Evolutionary conservation across 257 asterid genomes (phyloP), one percentile per base, ranked within the genome.

Genomic region (Cinchona pubescens): DNA sequence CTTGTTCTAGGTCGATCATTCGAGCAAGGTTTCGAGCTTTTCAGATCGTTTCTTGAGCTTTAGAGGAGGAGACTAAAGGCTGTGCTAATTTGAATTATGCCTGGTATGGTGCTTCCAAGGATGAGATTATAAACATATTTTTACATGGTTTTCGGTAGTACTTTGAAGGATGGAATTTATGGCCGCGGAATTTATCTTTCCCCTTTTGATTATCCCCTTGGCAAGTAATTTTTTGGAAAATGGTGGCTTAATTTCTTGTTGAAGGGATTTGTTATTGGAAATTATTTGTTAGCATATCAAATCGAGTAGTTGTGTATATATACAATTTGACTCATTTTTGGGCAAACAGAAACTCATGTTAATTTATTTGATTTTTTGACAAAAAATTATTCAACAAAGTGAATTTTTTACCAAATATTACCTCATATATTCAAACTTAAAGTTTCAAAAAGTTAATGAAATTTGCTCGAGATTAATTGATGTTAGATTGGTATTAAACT

Each of bases 81-180:
- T 32, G 63, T 69, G 66, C 60, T 37, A 69, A 60, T 65, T 32
- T 51, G 72, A 79, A 58, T 51, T 38, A 75, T 55, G 84, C 74
- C 58, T 83, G 84, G 84, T 83, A 51, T 79, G 67, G 80, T n/a
- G 73, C 78, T 69, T 73, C 84, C 1, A 79, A 83, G 67, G 78
- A 76, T 21, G 78, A 83, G 49, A 76, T 79, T 35, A 30, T 0
- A 34, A 71, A 67, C n/a, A 72, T 79, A 46, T 35, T 82, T 25
- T 29, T 76, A 14, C 58, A 82, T 67, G 79, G 83, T 32, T 82
- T 82, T 68, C n/a, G 67, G 76, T 27, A 69, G 70, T 43, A 30
- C 43, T 56, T 53, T 64, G 8, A 74, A 32, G 25, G 27, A 60
- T 56, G 80, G 75, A 48, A 35, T 56, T 51, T 82, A 74, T 56